phyloP scores from a whole-genome alignment of 306 rosid genomes.

The Quercus alba region DNA sequence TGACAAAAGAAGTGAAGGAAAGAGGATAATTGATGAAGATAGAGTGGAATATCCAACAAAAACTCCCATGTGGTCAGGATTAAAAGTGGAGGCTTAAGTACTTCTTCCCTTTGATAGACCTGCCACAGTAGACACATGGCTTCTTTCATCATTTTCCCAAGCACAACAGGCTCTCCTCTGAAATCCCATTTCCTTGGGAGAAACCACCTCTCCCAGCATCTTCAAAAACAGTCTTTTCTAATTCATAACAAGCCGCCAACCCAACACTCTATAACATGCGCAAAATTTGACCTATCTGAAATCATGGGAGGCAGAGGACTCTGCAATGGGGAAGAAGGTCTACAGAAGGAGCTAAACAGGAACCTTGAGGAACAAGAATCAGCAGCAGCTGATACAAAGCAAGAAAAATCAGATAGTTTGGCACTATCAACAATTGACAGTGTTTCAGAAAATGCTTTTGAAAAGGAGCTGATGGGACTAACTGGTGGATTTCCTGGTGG shows the following conservation, averaged over 20 bases:
- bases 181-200: conserved; percentile 62
- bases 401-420: conserved; percentile 23
- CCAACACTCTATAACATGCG: conserved; percentile 25
- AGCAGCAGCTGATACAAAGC: conserved; percentile 9
- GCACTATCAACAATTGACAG: background rate
- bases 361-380: conserved; percentile 21
- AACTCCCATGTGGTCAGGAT: conserved; percentile 20
- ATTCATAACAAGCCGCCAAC: conserved; percentile 22
- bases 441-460: conserved; percentile 64
- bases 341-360: conserved; percentile 54
- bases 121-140: conserved; percentile 43
- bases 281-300: conserved; percentile 60
- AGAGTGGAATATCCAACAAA: conserved; percentile 22
- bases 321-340: conserved; percentile 74
- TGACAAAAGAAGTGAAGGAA: background rate
- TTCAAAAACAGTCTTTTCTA: conserved; percentile 26
- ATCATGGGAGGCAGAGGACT: conserved; percentile 92
- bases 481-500: conserved; percentile 98
- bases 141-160: conserved; percentile 40
- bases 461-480: conserved; percentile 87
- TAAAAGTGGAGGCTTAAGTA: conserved; percentile 1
- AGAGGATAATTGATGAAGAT: conserved; percentile 23
- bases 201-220: conserved; percentile 33
- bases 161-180: conserved; percentile 32
- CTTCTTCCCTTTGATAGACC: conserved; percentile 1